These are phyloP conservation scores for Gracilaria domingensis DNA, from an alignment of 23 red algal genomes.

Conservation along the genomic window DNA sequence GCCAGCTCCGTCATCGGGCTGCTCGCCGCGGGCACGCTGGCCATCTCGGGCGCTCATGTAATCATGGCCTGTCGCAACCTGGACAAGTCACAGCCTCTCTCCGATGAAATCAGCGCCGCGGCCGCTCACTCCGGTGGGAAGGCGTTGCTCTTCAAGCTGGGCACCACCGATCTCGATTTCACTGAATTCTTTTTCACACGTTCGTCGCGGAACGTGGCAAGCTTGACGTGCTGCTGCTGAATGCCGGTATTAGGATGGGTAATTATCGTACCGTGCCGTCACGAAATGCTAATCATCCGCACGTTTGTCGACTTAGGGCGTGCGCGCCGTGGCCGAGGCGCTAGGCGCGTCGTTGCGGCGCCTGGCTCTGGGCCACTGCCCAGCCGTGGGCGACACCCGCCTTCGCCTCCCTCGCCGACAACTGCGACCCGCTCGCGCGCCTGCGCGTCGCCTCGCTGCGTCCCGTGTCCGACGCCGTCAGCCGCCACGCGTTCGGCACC, in stretches of 20 bases:
- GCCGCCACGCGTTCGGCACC: too few species aligned
- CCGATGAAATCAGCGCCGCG: background rate
- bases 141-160: background rate
- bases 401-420: too few species aligned
- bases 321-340: too few species aligned
- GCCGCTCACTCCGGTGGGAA: background rate
- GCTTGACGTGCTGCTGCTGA: conserved; percentile 5
- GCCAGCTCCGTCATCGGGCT: conserved; percentile 30
- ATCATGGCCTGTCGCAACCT: conserved; percentile 27
- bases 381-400: too few species aligned
- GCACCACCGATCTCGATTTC: background rate
- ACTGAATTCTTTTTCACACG: background rate
- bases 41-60: background rate
- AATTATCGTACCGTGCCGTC: background rate
- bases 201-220: background rate
- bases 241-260: conserved; percentile 19
- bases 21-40: background rate
- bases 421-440: too few species aligned
- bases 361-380: too few species aligned
- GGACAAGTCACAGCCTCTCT: conserved; percentile 9
- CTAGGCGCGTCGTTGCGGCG: too few species aligned
- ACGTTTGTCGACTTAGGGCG: too few species aligned
- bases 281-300: background rate
- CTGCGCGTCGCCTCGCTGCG: too few species aligned
- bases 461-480: too few species aligned